Percentiles rank a stretch among this genome's conserved stretches.
These are phyloP conservation scores for Beta corolliflora DNA, from an alignment of 179 eudicot species.

Conservation along the genomic window DNA sequence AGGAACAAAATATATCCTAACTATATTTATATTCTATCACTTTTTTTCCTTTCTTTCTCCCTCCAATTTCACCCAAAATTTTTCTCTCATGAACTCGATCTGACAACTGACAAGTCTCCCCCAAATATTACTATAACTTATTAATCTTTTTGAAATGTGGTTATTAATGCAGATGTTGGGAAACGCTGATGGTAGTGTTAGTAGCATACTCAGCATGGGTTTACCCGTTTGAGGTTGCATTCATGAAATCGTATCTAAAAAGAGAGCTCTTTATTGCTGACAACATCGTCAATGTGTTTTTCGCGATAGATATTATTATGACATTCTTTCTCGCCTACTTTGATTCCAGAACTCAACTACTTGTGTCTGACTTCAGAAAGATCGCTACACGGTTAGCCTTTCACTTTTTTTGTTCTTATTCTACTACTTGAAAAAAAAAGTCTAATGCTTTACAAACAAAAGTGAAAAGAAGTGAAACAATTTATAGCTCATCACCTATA, in stretches of 20 bases:
- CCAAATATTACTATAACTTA: too few relatives aligned
- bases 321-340: constrained; percentile 84
- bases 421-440: background rate
- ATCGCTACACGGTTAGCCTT: constrained; percentile 57
- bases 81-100: too few relatives aligned
- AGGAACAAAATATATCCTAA: too few relatives aligned
- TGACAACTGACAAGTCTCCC: too few relatives aligned
- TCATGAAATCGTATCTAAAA: constrained; percentile 40
- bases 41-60: too few relatives aligned
- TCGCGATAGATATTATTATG: constrained; percentile 68
- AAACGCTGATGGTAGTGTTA: constrained; percentile 68
- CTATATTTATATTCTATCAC: too few relatives aligned
- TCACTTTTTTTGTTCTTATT: background rate
- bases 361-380: constrained; percentile 52
- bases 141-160: too few relatives aligned
- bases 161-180: constrained; percentile 66
- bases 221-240: constrained; percentile 77
- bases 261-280: constrained; percentile 53
- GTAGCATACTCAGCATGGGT: constrained; percentile 80
- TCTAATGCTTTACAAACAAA: too few relatives aligned
- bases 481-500: too few relatives aligned
- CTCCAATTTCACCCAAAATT: too few relatives aligned
- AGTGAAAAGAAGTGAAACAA: too few relatives aligned
- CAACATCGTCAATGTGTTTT: constrained; percentile 59
- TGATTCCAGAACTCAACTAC: constrained; percentile 63